These are phyloP conservation scores for Aureobasidium sp. DNA, from an alignment of 2,329 filamentous ascomycete species.

Conservation along the genomic window DNA sequence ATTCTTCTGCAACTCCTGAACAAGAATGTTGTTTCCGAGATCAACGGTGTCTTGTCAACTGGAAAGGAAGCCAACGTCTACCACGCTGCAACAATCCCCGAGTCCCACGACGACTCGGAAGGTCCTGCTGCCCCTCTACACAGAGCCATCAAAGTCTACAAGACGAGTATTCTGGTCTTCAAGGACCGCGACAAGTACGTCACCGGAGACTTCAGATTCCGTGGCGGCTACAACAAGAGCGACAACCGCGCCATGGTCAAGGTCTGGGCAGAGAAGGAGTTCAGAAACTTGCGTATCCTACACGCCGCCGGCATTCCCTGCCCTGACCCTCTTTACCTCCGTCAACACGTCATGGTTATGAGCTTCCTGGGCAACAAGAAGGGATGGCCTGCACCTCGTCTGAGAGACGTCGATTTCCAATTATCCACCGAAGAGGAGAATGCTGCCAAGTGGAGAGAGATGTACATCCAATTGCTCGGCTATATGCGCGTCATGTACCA, in stretches of 20 bases:
- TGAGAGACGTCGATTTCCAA: conserved; percentile 74
- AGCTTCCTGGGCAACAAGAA: conserved; percentile 79
- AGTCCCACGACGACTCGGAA: conserved; percentile 44
- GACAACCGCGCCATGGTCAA: conserved; percentile 97
- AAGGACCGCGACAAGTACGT: conserved; percentile 97
- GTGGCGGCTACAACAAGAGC: conserved; percentile 83
- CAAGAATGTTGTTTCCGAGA: conserved; percentile 75
- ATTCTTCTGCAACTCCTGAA: conserved; percentile 95
- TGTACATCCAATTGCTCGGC: conserved; percentile 77
- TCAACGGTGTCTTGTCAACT: conserved; percentile 91
- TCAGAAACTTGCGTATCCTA: conserved; percentile 82
- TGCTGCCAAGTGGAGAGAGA: conserved; percentile 62
- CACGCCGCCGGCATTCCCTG: conserved; percentile 78
- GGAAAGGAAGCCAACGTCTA: conserved; percentile 99
- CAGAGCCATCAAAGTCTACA: conserved; percentile 96
- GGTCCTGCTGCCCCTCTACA: conserved; percentile 47
- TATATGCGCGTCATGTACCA: conserved; percentile 94
- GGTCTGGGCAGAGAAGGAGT: conserved; percentile 98
- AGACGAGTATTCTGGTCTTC: conserved; percentile 94
- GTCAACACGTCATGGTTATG: conserved; percentile 95
- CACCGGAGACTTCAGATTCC: conserved; percentile 86
- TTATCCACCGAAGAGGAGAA: conserved; percentile 43
- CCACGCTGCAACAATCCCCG: conserved; percentile 62
- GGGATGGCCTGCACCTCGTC: conserved; percentile 77
- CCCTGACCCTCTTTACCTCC: conserved; percentile 80